These are phyloP conservation scores for Sporothrix pseudoabietina DNA, from an alignment of 2,329 filamentous ascomycete species.

Conservation along the genomic window DNA sequence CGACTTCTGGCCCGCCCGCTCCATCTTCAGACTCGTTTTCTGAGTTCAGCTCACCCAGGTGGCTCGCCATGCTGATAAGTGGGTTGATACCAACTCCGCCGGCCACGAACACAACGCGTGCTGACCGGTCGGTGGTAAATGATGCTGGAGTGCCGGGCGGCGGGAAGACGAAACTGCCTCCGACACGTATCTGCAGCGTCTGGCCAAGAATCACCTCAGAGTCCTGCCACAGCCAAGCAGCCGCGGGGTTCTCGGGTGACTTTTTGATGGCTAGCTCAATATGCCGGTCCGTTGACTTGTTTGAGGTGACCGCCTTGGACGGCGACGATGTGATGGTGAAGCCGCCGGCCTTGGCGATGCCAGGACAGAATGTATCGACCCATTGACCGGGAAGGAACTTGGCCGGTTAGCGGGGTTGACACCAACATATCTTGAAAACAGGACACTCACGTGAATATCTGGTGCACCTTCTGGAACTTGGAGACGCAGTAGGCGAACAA, in stretches of 20 bases:
- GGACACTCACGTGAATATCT: conserved; percentile 50
- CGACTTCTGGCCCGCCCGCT: conserved; percentile 46
- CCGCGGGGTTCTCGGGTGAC: conserved; percentile 70
- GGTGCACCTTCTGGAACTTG: conserved; percentile 53
- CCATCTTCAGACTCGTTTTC: not conserved
- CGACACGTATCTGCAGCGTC: conserved; percentile 68
- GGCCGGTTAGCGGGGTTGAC: conserved; percentile 29
- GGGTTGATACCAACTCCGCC: conserved; percentile 85
- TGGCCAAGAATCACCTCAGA: conserved; percentile 56
- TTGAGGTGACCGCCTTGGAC: conserved; percentile 46
- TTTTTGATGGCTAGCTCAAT: conserved; percentile 79
- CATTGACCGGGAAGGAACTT: conserved; percentile 84
- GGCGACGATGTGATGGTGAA: conserved; percentile 86
- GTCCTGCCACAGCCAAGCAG: conserved; percentile 72
- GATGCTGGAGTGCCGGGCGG: conserved; percentile 54
- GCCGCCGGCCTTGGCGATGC: conserved; percentile 70
- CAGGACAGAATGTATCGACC: conserved; percentile 79
- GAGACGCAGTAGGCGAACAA: conserved; percentile 69
- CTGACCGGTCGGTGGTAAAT: conserved; percentile 33
- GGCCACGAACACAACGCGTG: conserved; percentile 70
- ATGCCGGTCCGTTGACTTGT: conserved; percentile 45
- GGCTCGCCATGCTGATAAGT: conserved; percentile 70
- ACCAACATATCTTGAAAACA: conserved; percentile 31
- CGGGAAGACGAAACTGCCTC: conserved; percentile 80
- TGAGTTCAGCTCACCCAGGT: conserved; percentile 52